Evolutionary conservation across 1,284 basidiomycete species (phyloP), one percentile per base, ranked within the genome.

Genomic region (Cutaneotrichosporon dermatis): DNA sequence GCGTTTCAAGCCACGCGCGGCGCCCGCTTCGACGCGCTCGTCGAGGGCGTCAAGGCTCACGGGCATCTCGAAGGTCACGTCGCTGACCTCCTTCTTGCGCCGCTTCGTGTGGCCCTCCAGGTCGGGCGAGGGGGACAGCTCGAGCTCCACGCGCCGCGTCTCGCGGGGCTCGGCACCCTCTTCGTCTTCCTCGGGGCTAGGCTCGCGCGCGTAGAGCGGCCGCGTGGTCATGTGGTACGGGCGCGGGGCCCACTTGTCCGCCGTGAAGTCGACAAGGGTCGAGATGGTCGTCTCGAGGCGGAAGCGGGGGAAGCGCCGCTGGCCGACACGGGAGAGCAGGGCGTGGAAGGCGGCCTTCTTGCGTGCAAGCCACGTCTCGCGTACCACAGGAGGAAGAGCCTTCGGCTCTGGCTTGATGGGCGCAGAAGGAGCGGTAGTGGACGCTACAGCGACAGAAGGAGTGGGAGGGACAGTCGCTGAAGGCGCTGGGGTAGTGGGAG

Each of bases 51-150:
- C 75, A 1, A 75, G 65, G 33, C 68, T 71, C 0, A 76, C 68
- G 4, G 75, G 75, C 69, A 76, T 69, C 59, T 76, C 75, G 55
- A 74, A 76, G 13, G 68, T 69, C 11, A 76, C 71, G 9, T 57
- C 58, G 45, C 66, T 60, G 55, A 73, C 70, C 13, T 37, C 45
- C 13, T 65, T 67, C 35, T 60, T 56, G 48, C 59, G 57, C 39
- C 63, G 66, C 50, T 62, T 57, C 48, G 49, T 42, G 12, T 42
- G 52, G 6, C 46, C 46, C 36, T 42, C 34, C 36, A 54, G 43
- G 15, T 63, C 57, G 11, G 54, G 57, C 35, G 56, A 48, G 10
- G 60, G 55, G 33, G 64, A 63, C 35, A 62, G 63, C 7, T 63
- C 58, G 6, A 67, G 54, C 12, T 53, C 53, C 7, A 63, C 40